These are phyloP conservation scores for Annulohypoxylon nitens DNA, from an alignment of 495 filamentous ascomycete species.

Conservation along the genomic window DNA sequence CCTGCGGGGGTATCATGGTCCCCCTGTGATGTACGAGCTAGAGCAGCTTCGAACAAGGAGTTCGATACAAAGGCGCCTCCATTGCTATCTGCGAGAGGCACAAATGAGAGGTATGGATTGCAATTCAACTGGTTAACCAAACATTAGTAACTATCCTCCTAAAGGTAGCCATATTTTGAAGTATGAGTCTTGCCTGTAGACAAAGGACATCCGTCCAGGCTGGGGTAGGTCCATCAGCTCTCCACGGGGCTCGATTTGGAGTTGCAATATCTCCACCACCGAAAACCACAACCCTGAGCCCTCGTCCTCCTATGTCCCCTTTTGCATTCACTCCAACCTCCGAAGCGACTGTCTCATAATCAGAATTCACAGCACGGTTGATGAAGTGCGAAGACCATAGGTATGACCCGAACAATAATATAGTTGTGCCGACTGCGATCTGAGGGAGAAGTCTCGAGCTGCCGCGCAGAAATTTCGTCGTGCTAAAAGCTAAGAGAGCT, in stretches of 20 bases:
- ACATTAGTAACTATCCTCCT: conserved; percentile 18
- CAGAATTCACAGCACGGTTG: conserved; percentile 18
- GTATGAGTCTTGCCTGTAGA: conserved; percentile 35
- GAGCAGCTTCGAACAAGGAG: conserved; percentile 48
- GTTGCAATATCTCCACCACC: conserved; percentile 52
- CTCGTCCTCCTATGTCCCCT: conserved; percentile 1
- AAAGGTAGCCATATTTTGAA: neutral
- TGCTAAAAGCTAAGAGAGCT: conserved; percentile 14
- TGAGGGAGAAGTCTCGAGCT: conserved; percentile 47
- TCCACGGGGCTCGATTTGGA: conserved; percentile 30
- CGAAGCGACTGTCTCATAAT: conserved; percentile 30
- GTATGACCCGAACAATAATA: conserved; percentile 41
- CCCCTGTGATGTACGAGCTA: conserved; percentile 36
- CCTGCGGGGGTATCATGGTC: conserved; percentile 41
- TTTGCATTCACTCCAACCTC: conserved; percentile 30
- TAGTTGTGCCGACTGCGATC: conserved; percentile 29
- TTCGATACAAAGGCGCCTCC: conserved; percentile 51
- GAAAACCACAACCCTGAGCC: conserved; percentile 52
- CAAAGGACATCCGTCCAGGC: conserved; percentile 51
- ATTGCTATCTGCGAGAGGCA: conserved; percentile 43
- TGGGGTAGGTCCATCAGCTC: conserved; percentile 19
- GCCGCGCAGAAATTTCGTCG: conserved; percentile 43
- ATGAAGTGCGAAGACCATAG: conserved; percentile 38
- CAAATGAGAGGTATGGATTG: conserved; percentile 49
- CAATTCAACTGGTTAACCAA: conserved; percentile 51